Base-by-base conservation (phyloP, 768 basidiomycete genomes). In the Suillus americanus region DNA sequence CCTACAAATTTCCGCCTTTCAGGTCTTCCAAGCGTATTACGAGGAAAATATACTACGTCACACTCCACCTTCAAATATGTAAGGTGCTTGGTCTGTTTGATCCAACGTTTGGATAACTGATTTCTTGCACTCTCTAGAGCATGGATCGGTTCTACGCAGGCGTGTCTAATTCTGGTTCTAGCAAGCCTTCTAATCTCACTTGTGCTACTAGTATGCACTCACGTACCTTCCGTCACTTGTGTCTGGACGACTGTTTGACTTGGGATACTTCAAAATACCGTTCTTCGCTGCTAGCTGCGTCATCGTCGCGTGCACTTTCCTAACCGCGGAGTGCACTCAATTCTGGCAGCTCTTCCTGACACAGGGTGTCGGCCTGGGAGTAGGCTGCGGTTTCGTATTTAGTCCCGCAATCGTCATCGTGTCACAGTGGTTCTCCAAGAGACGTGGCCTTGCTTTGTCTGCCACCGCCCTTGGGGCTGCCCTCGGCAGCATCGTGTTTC, bases 131-230 rank as follows among this genome's bases (percentile, higher is more conserved):
- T 64, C 56, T 23, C 28, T 65, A 91, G 90, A 55, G 85, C 90
- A 53, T 93, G 90, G 91, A 92, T 93, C 40, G 91, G 91, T 6
- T 92, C 91, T 1, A 77, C 89, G 25, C 90, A 91, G 78, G 90
- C 86, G 50, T 8, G 71, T 65, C 30, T 65, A 40, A 18, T 20
- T 57, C 40, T 18, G 2, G 55, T 53, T 51, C 57, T 53, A 33
- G 48, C 51, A 43, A 62, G 35, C 57, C 43, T 48, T 18, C 14
- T 60, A 30, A 13, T 28, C 35, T 50, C 20, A 59, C 16, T n/a
- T n/a, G 25, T 13, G 56, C n/a, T 38, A 1, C 4, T 8, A 91
- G 88, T 89, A 88, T 68, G 79, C 88, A 12, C 79, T 90, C 0
- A 75, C 85, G 7, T 89, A 88, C 72, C 72, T 89, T 3, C 87